Evolutionary conservation across 371 early-diverging fungal genomes (phyloP), one percentile per base, ranked within the genome.

Genomic region (Mucor racemosus): DNA sequence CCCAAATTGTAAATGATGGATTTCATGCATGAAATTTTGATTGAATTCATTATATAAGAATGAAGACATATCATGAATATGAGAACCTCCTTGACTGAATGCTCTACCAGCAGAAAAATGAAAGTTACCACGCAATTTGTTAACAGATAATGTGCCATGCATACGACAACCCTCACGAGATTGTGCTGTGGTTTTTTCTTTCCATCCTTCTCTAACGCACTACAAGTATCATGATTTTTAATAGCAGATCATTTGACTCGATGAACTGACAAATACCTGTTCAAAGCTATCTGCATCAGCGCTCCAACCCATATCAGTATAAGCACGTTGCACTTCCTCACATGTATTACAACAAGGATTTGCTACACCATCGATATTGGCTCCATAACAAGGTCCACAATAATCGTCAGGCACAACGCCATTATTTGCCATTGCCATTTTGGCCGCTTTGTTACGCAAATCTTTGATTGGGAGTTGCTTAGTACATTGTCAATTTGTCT

Each of bases 341-440:
- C 99, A 98, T 0, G 96, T 93, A 75, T 97, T 95, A 78, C 99
- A 97, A 81, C 99, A 98, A 39, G 61, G 67, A n/a, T 65, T 62
- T 10, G 21, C 64, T 42, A 78, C 84, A 7, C 67, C 74, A 5
- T 41, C 36, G 0, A 90, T 89, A 31, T 76, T 74, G 11, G 90
- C 96, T 53, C 95, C 95, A 69, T 95, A 97, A 78, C 99, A 97
- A 62, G 83, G 75, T 5, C 99, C 97, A 76, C 98, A 97, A 69
- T 95, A 90, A 48, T 81, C 68, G 3, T 71, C 70, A 46, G 68
- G 62, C 33, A 65, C 44, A 10, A 33, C 42, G 5, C 50, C 58
- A n/a, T 46, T 48, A 48, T 64, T 56, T 36, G 46, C 14, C 50
- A 64, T 54, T 15, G 62, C 68, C 26, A 68, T 56, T 36, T 68